phyloP scores from a whole-genome alignment of 139 green algal genomes.

The Eudorina sp. region DNA sequence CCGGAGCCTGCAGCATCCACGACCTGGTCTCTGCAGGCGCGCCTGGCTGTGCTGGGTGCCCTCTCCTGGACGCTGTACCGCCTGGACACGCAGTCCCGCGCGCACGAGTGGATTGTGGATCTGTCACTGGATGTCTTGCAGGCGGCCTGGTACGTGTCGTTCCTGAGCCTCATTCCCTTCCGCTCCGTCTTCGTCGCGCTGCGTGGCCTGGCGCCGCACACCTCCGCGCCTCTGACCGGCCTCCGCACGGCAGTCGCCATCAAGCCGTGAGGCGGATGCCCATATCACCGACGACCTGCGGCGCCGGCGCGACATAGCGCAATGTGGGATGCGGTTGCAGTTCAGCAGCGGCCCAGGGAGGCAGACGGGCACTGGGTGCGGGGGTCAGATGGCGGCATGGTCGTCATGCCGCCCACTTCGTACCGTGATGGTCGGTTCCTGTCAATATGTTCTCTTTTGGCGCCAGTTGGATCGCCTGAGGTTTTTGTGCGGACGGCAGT shows the following conservation, averaged over 20 bases:
- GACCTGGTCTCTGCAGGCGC: conserved; percentile 47
- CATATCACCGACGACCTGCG: too few species aligned
- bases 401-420: too few species aligned
- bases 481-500: too few species aligned
- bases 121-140: conserved; percentile 65
- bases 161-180: conserved; percentile 65
- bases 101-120: conserved; percentile 69
- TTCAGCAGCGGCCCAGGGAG: too few species aligned
- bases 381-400: too few species aligned
- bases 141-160: conserved; percentile 65
- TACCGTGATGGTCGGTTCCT: too few species aligned
- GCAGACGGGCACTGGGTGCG: too few species aligned
- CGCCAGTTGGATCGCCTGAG: too few species aligned
- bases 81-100: conserved; percentile 51
- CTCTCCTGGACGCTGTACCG: conserved; percentile 54
- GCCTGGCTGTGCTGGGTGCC: conserved; percentile 33
- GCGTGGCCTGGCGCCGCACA: conserved; percentile 55
- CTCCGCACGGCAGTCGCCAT: conserved; percentile 46
- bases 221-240: conserved; percentile 43
- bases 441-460: too few species aligned
- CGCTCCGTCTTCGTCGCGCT: conserved; percentile 59
- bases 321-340: too few species aligned
- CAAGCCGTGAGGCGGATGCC: conserved; percentile 58
- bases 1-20: conserved; percentile 34
- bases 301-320: too few species aligned